Evolutionary conservation across 2,329 filamentous ascomycete genomes (phyloP).

Genomic region (Phaeosphaeriaceae sp.): DNA sequence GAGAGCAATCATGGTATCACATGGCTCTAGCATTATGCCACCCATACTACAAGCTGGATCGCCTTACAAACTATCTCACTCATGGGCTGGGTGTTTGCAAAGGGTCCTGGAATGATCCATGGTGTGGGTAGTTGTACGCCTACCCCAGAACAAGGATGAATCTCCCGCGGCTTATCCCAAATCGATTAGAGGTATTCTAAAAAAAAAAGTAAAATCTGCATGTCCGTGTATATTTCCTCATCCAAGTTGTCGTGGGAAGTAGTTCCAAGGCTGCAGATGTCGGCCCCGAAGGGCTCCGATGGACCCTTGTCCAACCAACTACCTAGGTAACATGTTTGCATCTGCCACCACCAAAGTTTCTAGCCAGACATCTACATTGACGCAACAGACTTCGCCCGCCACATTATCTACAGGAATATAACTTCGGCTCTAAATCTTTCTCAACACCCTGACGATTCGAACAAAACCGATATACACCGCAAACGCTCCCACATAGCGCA

Average conservation of each 20-base stretch:
- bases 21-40: too few species aligned
- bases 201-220: too few species aligned
- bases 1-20: too few species aligned
- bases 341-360: slow-evolving; percentile 26
- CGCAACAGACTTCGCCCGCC: slow-evolving; percentile 18
- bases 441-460: background rate
- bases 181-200: too few species aligned
- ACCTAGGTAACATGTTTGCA: slow-evolving; percentile 35
- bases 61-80: too few species aligned
- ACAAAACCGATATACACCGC: background rate
- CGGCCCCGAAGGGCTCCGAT: slow-evolving; percentile 3
- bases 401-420: background rate
- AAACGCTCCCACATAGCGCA: background rate
- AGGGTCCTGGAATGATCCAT: too few species aligned
- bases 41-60: too few species aligned
- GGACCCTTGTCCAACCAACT: slow-evolving; percentile 14
- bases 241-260: background rate
- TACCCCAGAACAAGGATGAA: too few species aligned
- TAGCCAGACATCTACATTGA: slow-evolving; percentile 28
- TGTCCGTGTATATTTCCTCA: background rate
- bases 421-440: background rate
- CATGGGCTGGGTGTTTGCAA: too few species aligned
- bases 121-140: too few species aligned
- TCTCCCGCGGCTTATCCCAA: too few species aligned
- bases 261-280: background rate